These are phyloP conservation scores for Tetradesmus obliquus DNA, from an alignment of 139 green algal genomes.

Conservation along the genomic window DNA sequence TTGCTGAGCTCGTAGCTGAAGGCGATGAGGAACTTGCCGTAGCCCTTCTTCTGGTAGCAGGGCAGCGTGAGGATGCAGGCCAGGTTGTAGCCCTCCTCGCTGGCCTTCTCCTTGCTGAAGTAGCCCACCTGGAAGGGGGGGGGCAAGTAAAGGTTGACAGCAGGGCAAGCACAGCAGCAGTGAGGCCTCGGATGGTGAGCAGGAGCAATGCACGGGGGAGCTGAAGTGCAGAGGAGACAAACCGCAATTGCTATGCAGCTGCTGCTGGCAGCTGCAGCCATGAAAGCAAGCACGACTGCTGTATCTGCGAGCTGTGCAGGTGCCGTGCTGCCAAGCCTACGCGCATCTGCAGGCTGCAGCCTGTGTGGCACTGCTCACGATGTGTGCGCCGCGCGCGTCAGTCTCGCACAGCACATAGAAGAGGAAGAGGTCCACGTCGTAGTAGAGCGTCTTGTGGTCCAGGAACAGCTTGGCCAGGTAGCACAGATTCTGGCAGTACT, in stretches of 20 bases:
- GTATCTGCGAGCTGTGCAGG: too few relatives aligned
- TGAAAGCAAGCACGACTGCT: too few relatives aligned
- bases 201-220: background rate
- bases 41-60: constrained; percentile 98
- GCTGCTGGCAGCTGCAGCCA: background rate
- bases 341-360: background rate
- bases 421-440: constrained; percentile 99
- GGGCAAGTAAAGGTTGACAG: background rate
- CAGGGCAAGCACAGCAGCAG: background rate
- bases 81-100: constrained; percentile 97
- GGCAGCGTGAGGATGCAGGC: constrained; percentile 99
- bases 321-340: too few relatives aligned
- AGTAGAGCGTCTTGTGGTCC: constrained; percentile 99
- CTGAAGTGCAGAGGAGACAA: too few relatives aligned
- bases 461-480: constrained; percentile 99
- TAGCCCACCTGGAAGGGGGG: constrained; percentile 74
- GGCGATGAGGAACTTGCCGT: constrained; percentile 98
- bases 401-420: constrained; percentile 99
- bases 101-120: constrained; percentile 93
- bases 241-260: background rate
- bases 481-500: constrained; percentile 98
- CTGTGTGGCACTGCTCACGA: constrained; percentile 62
- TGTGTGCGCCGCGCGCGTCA: constrained; percentile 96
- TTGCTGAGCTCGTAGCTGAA: constrained; percentile 97
- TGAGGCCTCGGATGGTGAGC: background rate